Base-by-base conservation (phyloP, 2,329 filamentous ascomycete species). In the Ophiocordyceps sinensis region DNA sequence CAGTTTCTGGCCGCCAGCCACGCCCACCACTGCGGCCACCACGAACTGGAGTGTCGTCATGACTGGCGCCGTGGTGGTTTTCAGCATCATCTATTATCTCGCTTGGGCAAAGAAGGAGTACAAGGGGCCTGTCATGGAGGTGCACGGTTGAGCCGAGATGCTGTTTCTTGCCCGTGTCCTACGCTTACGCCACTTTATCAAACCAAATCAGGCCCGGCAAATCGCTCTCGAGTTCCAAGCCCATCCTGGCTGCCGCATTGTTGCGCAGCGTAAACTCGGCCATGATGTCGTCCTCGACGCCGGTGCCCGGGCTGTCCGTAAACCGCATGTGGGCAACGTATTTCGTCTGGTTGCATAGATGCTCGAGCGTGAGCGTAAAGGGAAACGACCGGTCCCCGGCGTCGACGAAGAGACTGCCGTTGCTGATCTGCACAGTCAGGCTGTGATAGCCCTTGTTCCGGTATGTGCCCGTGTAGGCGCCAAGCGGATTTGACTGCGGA, bases 1-100 rank as follows among this genome's bases (percentile, higher is more conserved):
- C 62, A 67, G 62, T 19, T 70, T 76, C 37, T 73, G 66, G 67
- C 71, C 59, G 1, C 59, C 62, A 2, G 49, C 45, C 3, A 57
- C 50, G 0, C 50, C 60, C 2, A 21, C 39, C 3, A 37, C 17
- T 2, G 13, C 40, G 0, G 50, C 54, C 1, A 63, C 55, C 12
- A 66, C 69, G 61, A 73, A 73, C 50, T 73, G 63, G 47, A 65
- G 60, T 19, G 53, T 67, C 9, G 47, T 72, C 3, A 60, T 71
- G 0, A 68, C 65, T 14, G 63, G 58, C 0, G 54, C 51, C 0
- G 58, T 65, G 1, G 46, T 65, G 4, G 48, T 67, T 1, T 66
- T 71, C 37, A 67, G 64, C 37, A 50, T 69, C 3, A 43, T 66
- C 2, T 74, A 67, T 53, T 73, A 72, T 43, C 48, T 63, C 28